Evolutionary conservation across 2,329 filamentous ascomycete genomes (phyloP).

Genomic region (Scorias spongiosa): DNA sequence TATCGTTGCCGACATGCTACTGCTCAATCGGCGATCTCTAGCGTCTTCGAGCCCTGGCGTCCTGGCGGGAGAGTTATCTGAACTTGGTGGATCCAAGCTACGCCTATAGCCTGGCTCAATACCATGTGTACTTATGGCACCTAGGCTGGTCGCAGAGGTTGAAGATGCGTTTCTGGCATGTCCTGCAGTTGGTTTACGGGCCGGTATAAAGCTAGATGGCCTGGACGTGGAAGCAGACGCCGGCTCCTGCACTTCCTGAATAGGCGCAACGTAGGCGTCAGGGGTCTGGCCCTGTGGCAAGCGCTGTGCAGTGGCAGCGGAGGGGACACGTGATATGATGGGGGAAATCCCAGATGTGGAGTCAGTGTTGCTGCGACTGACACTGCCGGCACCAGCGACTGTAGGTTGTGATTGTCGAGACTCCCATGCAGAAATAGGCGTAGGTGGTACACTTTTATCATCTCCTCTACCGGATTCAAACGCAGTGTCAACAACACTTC

Average conservation of each 20-base stretch:
- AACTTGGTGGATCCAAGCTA: slow-evolving; percentile 42
- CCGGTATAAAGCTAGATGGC: neutral
- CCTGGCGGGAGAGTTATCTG: slow-evolving; percentile 46
- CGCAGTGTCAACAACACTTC: slow-evolving; percentile 47
- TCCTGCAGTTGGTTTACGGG: slow-evolving; percentile 21
- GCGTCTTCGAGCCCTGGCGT: slow-evolving; percentile 37
- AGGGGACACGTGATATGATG: slow-evolving; percentile 45
- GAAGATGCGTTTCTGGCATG: slow-evolving; percentile 26
- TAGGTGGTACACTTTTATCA: slow-evolving; percentile 36
- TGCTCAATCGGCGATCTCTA: slow-evolving; percentile 11
- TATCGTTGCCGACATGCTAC: slow-evolving; percentile 10
- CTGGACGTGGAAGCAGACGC: neutral
- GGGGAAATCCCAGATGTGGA: slow-evolving; percentile 50
- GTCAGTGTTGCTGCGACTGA: slow-evolving; percentile 41
- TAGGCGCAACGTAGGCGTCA: slow-evolving; percentile 32
- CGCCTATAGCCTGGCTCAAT: slow-evolving; percentile 40
- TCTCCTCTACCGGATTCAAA: slow-evolving; percentile 43
- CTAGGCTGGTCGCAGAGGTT: neutral
- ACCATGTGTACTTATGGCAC: slow-evolving; percentile 1
- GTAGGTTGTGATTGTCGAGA: slow-evolving; percentile 10
- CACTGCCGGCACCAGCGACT: slow-evolving; percentile 4
- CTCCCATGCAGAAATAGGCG: slow-evolving; percentile 34
- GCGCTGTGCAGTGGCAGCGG: slow-evolving; percentile 22
- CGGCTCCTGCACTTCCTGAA: slow-evolving; percentile 27
- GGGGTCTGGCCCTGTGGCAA: slow-evolving; percentile 24